phyloP scores from a whole-genome alignment of 306 rosid species.

The Quercus wislizeni region DNA sequence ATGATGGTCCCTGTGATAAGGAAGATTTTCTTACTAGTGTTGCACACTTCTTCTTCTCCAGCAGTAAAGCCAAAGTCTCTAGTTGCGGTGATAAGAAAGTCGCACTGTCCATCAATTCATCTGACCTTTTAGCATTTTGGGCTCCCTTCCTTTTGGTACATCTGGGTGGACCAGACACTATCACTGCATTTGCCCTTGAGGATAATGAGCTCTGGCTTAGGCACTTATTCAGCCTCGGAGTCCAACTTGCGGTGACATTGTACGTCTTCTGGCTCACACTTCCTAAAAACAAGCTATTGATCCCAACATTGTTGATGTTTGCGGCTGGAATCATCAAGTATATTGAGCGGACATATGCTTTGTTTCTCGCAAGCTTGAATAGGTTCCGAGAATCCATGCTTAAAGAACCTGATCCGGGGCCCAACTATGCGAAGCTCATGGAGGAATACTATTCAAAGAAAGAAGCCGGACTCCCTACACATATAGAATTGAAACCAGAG shows the following conservation, averaged over 20 bases:
- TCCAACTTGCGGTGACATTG: conserved; percentile 7
- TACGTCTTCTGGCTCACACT: conserved; percentile 29
- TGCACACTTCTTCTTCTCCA: too few relatives aligned
- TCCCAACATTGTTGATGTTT: conserved; percentile 19
- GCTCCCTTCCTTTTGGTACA: conserved; percentile 26
- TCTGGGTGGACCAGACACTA: conserved; percentile 26
- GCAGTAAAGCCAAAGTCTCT: fast-evolving
- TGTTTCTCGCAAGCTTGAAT: conserved; percentile 22
- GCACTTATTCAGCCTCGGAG: conserved; percentile 21
- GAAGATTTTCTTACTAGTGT: fast-evolving
- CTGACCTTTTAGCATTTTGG: conserved; percentile 13
- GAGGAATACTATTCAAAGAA: conserved; percentile 10
- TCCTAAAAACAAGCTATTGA: conserved; percentile 10
- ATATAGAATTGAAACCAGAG: neutral
- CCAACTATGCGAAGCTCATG: conserved; percentile 32
- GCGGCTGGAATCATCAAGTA: conserved; percentile 35
- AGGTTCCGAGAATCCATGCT: conserved; percentile 22
- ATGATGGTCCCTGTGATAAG: fast-evolving
- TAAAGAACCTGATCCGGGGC: conserved; percentile 27
- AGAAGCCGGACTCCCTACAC: conserved; percentile 7
- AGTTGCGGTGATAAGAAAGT: fast-evolving
- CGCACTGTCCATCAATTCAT: fast-evolving
- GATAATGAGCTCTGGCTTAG: conserved; percentile 41
- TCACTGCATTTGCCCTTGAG: conserved; percentile 37
- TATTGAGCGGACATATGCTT: conserved; percentile 23